Evolutionary conservation across 2,329 filamentous ascomycete species (phyloP).

Genomic region (Ceratocystis huliohia): DNA sequence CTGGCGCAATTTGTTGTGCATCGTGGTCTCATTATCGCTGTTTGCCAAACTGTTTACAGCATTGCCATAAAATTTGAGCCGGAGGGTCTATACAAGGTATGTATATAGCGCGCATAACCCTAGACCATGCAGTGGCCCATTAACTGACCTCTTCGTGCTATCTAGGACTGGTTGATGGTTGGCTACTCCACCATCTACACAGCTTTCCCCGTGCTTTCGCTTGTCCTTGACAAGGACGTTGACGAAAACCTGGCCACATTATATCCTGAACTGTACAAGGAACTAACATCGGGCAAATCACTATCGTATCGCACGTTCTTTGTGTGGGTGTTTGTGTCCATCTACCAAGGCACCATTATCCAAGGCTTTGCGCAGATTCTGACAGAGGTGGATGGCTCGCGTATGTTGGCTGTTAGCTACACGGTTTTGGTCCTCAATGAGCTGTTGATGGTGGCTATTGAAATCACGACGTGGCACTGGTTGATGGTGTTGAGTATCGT

Average conservation of each 20-base stretch:
- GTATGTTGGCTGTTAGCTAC: slow-evolving; percentile 83
- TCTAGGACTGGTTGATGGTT: slow-evolving; percentile 80
- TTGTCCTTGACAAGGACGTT: slow-evolving; percentile 89
- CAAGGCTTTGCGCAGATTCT: slow-evolving; percentile 88
- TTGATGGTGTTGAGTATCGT: slow-evolving; percentile 77
- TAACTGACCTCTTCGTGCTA: slow-evolving; percentile 22
- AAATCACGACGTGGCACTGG: slow-evolving; percentile 94
- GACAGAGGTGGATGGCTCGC: slow-evolving; percentile 57
- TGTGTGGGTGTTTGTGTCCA: slow-evolving; percentile 85
- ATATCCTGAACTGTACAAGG: slow-evolving; percentile 95
- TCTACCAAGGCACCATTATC: slow-evolving; percentile 92
- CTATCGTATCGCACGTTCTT: slow-evolving; percentile 92
- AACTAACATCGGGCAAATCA: slow-evolving; percentile 77
- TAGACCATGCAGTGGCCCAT: background rate
- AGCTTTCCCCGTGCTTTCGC: slow-evolving; percentile 78
- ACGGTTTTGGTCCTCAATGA: slow-evolving; percentile 89
- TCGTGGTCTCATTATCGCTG: slow-evolving; percentile 83
- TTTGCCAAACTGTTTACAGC: slow-evolving; percentile 95
- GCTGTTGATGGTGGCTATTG: slow-evolving; percentile 90
- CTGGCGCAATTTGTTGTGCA: slow-evolving; percentile 97
- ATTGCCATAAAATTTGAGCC: slow-evolving; percentile 88
- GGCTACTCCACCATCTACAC: slow-evolving; percentile 96
- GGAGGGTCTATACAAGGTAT: slow-evolving; percentile 72
- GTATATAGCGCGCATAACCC: slow-evolving; percentile 21
- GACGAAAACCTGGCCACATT: slow-evolving; percentile 87